These are phyloP conservation scores for Rhynchosporium graminicola DNA, from an alignment of 2,329 filamentous ascomycete genomes.

Conservation along the genomic window DNA sequence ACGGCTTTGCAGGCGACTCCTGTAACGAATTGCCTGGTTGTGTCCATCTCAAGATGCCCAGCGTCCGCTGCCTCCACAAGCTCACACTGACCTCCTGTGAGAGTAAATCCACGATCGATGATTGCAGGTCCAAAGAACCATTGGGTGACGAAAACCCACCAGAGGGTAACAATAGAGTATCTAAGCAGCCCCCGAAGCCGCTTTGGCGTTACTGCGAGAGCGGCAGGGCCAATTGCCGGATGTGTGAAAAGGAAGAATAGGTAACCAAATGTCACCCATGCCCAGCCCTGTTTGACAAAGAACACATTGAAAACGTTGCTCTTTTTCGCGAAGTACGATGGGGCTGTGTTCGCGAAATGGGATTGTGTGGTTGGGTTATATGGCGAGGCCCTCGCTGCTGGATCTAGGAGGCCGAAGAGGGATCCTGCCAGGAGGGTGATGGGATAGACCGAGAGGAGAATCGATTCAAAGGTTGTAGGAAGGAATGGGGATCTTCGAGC, in stretches of 20 bases:
- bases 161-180: constrained; percentile 70
- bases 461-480: constrained; percentile 67
- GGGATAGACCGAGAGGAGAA: constrained; percentile 73
- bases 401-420: constrained; percentile 76
- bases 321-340: constrained; percentile 92
- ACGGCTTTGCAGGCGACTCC: constrained; percentile 78
- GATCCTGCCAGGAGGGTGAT: constrained; percentile 77
- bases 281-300: constrained; percentile 96
- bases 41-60: constrained; percentile 48
- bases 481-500: constrained; percentile 55
- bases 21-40: constrained; percentile 60
- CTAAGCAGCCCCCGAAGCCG: constrained; percentile 63
- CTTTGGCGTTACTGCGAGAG: constrained; percentile 45
- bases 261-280: constrained; percentile 82
- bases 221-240: constrained; percentile 52
- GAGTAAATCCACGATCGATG: constrained; percentile 86
- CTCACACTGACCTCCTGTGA: constrained; percentile 85
- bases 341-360: constrained; percentile 60
- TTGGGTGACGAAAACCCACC: constrained; percentile 88
- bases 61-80: constrained; percentile 51
- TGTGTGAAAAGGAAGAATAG: constrained; percentile 69
- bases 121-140: constrained; percentile 94
- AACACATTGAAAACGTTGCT: constrained; percentile 87
- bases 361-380: constrained; percentile 66
- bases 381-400: constrained; percentile 62